phyloP scores from a whole-genome alignment of 805 yeast species.

The Zygosaccharomyces lentus region DNA sequence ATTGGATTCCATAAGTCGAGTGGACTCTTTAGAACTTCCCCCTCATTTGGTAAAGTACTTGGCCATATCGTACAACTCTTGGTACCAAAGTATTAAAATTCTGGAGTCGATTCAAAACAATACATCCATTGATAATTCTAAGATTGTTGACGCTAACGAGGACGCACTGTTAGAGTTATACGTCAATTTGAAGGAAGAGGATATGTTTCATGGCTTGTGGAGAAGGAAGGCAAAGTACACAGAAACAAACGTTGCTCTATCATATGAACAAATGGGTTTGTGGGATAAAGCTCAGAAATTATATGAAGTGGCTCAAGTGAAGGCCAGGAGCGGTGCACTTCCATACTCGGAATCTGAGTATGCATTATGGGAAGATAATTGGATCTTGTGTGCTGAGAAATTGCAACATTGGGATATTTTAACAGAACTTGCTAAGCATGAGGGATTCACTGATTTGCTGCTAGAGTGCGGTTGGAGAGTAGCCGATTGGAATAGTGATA shows the following conservation, averaged over 20 bases:
- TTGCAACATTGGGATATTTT: conserved; percentile 97
- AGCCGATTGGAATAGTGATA: conserved; percentile 95
- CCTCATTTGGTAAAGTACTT: conserved; percentile 89
- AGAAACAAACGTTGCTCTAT: conserved; percentile 88
- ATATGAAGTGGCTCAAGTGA: conserved; percentile 94
- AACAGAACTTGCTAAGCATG: conserved; percentile 95
- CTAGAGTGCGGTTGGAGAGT: conserved; percentile 99
- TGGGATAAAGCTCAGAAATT: conserved; percentile 93
- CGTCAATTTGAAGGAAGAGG: conserved; percentile 85
- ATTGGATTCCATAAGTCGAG: conserved; percentile 74
- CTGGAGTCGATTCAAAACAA: conserved; percentile 63
- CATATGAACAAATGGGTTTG: conserved; percentile 90
- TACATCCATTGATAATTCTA: conserved; percentile 62
- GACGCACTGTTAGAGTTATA: conserved; percentile 91
- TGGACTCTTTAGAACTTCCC: conserved; percentile 75
- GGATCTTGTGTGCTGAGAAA: conserved; percentile 97
- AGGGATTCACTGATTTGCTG: conserved; percentile 90
- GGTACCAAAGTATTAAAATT: conserved; percentile 86
- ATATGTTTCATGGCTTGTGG: conserved; percentile 97
- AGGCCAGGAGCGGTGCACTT: conserved; percentile 89
- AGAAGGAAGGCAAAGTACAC: conserved; percentile 91
- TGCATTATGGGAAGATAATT: conserved; percentile 96
- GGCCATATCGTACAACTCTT: conserved; percentile 81
- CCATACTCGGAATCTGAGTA: conserved; percentile 96
- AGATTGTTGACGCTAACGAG: conserved; percentile 76